phyloP scores from a whole-genome alignment of 108 stramenopile genomes.

The Fragilaria radians region DNA sequence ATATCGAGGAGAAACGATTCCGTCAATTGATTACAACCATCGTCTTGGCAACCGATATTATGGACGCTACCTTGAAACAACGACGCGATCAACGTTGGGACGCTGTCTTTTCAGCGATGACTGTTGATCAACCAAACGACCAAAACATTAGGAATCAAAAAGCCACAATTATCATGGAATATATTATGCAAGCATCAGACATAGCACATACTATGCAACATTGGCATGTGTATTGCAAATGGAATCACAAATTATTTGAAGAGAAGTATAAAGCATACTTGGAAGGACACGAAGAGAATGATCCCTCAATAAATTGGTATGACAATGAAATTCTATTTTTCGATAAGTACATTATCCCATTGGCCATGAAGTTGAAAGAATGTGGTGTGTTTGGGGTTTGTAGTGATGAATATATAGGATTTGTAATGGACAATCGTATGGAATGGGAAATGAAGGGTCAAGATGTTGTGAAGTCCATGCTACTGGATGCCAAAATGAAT shows the following conservation, averaged over 20 bases:
- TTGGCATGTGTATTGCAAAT: constrained; percentile 38
- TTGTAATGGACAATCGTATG: constrained; percentile 13
- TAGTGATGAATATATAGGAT: constrained; percentile 35
- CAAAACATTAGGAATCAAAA: constrained; percentile 31
- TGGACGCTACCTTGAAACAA: constrained; percentile 28
- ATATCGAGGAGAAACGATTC: constrained; percentile 32
- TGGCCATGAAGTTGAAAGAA: constrained; percentile 53
- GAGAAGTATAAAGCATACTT: constrained; percentile 47
- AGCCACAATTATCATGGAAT: constrained; percentile 46
- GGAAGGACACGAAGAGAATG: constrained; percentile 23
- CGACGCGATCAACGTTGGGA: constrained; percentile 39
- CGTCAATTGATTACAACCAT: constrained; percentile 41
- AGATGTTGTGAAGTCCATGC: constrained; percentile 21
- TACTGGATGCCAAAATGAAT: constrained; percentile 25
- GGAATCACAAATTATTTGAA: constrained; percentile 55
- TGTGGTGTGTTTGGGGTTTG: constrained; percentile 55
- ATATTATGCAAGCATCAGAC: constrained; percentile 54
- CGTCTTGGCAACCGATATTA: constrained; percentile 50
- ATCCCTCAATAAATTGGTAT: constrained; percentile 51
- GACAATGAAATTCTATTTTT: constrained; percentile 56
- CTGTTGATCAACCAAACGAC: constrained; percentile 1
- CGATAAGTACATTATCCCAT: constrained; percentile 55
- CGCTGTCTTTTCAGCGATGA: constrained; percentile 27
- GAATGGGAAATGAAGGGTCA: constrained; percentile 15
- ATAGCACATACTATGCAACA: constrained; percentile 59